Evolutionary conservation across 2,329 filamentous ascomycete genomes (phyloP), one percentile per base, ranked within the genome.

Genomic region (Phyllosticta capitalensis): DNA sequence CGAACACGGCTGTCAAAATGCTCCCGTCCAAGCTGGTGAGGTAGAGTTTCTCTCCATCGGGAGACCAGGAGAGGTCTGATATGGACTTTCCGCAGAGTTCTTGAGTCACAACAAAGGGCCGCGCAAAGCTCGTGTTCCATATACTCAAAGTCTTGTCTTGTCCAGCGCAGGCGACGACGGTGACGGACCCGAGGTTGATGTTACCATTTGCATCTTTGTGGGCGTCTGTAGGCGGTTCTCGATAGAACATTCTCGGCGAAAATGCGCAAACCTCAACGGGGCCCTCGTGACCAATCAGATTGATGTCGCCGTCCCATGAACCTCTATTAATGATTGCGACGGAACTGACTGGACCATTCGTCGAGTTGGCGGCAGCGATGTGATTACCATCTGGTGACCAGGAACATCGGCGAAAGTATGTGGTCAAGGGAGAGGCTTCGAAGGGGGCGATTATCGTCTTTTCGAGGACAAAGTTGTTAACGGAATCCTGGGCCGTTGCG

Each of bases 301-400:
- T 96, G 75, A 97, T 97, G 68, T 99, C 91, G 64, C 90, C 91
- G 68, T 96, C 91, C 94, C 95, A 99, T 45, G 84, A 83, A 19
- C 89, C 88, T 65, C 94, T 87, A 69, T 94, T 91, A 59, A 99
- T 90, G 61, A 99, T 97, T 4, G 94, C 92, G 30, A 97, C 92
- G 0, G 92, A 96, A 75, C 90, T 96, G 22, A 99, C 94, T 1
- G 94, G 95, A 0, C 94, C 94, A 69, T 99, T 99, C 20, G 96
- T 92, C 0, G 94, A 92, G 71, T 99, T 99, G 6, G 94, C 90
- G 3, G 94, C 94, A 3, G 94, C 94, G 63, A 99, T 97, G 67
- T 97, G 92, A 67, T 92, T 92, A 7, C 94, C 94, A 71, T 99
- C 94, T 0, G 94, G 95, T 1, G 91, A 96, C 94, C 94, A 99